Percentiles rank a stretch among this genome's conserved stretches.
Evolutionary conservation across 495 filamentous ascomycete genomes (phyloP).

Genomic region (Aspergillus coremiiformis): DNA sequence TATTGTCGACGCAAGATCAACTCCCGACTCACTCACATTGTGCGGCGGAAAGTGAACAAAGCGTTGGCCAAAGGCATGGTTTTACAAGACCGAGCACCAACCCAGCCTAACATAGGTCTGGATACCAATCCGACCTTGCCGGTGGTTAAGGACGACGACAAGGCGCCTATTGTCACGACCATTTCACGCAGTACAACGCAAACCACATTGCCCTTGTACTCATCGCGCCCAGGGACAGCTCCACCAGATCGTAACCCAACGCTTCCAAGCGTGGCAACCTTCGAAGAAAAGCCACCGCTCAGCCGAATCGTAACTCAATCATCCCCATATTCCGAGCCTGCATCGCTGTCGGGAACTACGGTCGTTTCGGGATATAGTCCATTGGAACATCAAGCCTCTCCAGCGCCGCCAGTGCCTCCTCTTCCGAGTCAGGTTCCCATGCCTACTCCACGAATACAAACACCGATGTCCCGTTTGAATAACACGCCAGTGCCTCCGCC

Average conservation of each 20-base stretch:
- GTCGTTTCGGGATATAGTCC: slow-evolving; percentile 53
- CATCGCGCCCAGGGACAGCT: slow-evolving; percentile 46
- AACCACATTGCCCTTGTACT: slow-evolving; percentile 56
- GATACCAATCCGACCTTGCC: slow-evolving; percentile 61
- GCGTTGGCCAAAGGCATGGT: slow-evolving; percentile 68
- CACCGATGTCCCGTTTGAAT: slow-evolving; percentile 9
- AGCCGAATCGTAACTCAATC: slow-evolving; percentile 37
- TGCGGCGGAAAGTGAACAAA: slow-evolving; percentile 73
- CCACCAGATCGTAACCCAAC: slow-evolving; percentile 26
- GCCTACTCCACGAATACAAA: slow-evolving; percentile 10
- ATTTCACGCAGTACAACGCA: slow-evolving; percentile 60
- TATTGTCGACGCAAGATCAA: slow-evolving; percentile 92
- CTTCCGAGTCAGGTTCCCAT: slow-evolving; percentile 15
- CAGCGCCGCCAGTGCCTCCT: slow-evolving; percentile 22
- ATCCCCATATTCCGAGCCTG: slow-evolving; percentile 33
- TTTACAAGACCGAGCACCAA: slow-evolving; percentile 51
- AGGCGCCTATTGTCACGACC: slow-evolving; percentile 50
- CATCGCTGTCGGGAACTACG: slow-evolving; percentile 51
- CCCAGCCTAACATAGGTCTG: slow-evolving; percentile 43
- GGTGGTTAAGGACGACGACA: slow-evolving; percentile 49
- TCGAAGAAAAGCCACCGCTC: slow-evolving; percentile 24
- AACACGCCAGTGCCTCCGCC: slow-evolving; percentile 9
- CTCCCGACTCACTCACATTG: slow-evolving; percentile 69
- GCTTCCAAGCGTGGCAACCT: slow-evolving; percentile 30
- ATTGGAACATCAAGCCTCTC: slow-evolving; percentile 26